Evolutionary conservation across 805 yeast species (phyloP).

Genomic region (Soucietia sequanensis): DNA sequence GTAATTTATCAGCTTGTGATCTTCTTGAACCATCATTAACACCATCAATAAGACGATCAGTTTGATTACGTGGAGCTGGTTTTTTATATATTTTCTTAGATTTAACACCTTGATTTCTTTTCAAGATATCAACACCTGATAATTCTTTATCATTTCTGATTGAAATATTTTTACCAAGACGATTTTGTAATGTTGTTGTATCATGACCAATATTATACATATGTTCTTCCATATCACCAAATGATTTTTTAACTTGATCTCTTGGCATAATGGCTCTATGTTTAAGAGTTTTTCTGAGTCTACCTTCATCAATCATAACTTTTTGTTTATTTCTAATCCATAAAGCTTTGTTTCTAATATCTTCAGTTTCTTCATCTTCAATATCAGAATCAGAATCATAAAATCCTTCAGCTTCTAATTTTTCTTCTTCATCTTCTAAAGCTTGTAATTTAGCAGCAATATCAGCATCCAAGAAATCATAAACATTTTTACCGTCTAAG

Average conservation of each 20-base stretch:
- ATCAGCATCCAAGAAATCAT: conserved; percentile 96
- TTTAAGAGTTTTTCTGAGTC: conserved; percentile 83
- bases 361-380: conserved; percentile 62
- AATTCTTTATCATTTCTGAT: conserved; percentile 37
- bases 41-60: conserved; percentile 86
- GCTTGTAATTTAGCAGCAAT: conserved; percentile 92
- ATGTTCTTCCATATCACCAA: conserved; percentile 80
- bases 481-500: conserved; percentile 92
- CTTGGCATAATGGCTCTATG: conserved; percentile 88
- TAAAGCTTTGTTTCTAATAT: conserved; percentile 78
- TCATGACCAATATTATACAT: conserved; percentile 91
- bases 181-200: conserved; percentile 52
- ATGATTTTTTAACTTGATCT: conserved; percentile 77
- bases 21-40: conserved; percentile 77
- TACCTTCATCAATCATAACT: conserved; percentile 84
- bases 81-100: conserved; percentile 43
- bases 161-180: conserved; percentile 44
- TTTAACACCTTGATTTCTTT: conserved; percentile 48
- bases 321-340: conserved; percentile 97
- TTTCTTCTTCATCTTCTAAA: conserved; percentile 95
- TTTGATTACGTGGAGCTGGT: conserved; percentile 54
- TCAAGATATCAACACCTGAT: conserved; percentile 80
- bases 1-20: conserved; percentile 81
- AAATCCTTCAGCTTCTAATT: conserved; percentile 90
- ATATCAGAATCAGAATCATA: conserved; percentile 73